Conservation (phyloP, 148 eudicot genomes). For the Amaranthus hypochondriacus region DNA sequence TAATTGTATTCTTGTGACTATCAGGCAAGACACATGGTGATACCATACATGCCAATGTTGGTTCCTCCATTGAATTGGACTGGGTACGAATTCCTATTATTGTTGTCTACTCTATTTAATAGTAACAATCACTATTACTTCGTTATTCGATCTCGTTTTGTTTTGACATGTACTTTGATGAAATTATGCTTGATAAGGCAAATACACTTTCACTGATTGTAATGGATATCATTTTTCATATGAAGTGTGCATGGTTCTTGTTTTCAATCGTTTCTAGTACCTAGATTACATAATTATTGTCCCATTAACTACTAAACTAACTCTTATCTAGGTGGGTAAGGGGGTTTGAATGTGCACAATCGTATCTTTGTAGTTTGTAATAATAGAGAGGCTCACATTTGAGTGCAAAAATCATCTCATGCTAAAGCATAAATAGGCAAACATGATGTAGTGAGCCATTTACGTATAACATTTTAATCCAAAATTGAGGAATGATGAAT, state of each 20-base stretch:
- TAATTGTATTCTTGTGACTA: conserved; percentile 17
- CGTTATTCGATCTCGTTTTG: not conserved
- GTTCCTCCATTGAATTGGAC: conserved; percentile 78
- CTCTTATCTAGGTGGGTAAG: too few relatives aligned
- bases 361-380: too few relatives aligned
- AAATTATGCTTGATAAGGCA: too few relatives aligned
- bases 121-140: not conserved
- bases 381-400: too few relatives aligned
- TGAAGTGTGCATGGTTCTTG: not conserved
- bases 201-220: too few relatives aligned
- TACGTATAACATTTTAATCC: too few relatives aligned
- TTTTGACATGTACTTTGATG: not conserved
- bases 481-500: too few relatives aligned
- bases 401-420: too few relatives aligned
- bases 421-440: too few relatives aligned
- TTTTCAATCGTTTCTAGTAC: not conserved
- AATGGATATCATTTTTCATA: not conserved
- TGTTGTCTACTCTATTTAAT: conserved; percentile 4
- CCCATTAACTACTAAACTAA: too few relatives aligned
- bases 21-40: conserved; percentile 94
- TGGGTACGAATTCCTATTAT: conserved; percentile 49
- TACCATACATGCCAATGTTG: conserved; percentile 97
- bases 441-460: too few relatives aligned
- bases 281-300: not conserved
- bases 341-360: too few relatives aligned